Evolutionary conservation across 768 basidiomycete species (phyloP).

Genomic region (Lactarius sp.): DNA sequence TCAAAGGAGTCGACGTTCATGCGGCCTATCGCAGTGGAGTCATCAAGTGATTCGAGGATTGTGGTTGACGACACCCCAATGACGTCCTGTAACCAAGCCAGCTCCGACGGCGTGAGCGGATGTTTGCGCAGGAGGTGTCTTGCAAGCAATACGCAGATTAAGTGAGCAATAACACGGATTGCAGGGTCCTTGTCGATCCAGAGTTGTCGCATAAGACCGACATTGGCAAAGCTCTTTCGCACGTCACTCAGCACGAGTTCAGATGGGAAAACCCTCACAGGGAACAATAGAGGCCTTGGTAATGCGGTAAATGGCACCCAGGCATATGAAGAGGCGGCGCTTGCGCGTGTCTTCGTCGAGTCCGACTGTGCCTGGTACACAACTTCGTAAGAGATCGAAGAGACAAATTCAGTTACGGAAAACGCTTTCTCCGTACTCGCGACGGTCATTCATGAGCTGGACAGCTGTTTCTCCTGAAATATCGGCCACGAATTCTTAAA

Average conservation of each 20-base stretch:
- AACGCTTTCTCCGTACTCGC: neutral
- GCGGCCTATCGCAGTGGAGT: neutral
- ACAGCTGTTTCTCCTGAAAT: neutral
- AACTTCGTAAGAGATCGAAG: neutral
- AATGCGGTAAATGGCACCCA: neutral
- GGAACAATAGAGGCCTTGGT: neutral
- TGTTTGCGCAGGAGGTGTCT: neutral
- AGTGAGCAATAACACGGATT: neutral
- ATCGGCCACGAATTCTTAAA: neutral
- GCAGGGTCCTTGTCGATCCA: neutral
- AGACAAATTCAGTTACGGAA: neutral
- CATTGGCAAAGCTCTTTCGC: neutral
- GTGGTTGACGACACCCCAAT: neutral
- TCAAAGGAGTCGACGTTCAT: constrained; percentile 2
- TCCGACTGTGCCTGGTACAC: neutral
- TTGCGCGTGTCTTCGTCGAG: neutral
- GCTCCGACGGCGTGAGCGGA: neutral
- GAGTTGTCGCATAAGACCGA: neutral
- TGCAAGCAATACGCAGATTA: neutral
- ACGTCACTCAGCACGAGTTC: neutral
- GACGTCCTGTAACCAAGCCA: neutral
- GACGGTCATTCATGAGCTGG: neutral
- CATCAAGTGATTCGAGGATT: neutral
- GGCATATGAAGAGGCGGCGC: neutral
- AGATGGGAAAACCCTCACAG: neutral